These are phyloP conservation scores for Salvia hispanica DNA, from an alignment of 257 asterid genomes.

Conservation along the genomic window DNA sequence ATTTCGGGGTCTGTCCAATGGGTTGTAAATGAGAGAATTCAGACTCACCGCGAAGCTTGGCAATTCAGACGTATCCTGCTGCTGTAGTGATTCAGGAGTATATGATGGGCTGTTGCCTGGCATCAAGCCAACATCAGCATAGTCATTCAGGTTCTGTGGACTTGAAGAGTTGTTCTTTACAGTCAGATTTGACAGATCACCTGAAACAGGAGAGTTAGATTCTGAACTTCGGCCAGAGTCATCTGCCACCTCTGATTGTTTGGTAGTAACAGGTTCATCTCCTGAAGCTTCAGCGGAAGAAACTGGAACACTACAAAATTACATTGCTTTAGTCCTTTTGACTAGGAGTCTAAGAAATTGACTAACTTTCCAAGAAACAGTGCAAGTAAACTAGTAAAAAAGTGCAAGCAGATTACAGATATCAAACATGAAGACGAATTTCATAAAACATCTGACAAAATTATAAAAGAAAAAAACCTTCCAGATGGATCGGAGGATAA, in stretches of 20 bases:
- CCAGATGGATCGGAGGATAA: constrained; percentile 50
- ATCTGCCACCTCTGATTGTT: constrained; percentile 51
- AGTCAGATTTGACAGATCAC: constrained; percentile 45
- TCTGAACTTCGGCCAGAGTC: constrained; percentile 61
- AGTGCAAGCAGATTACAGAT: neutral
- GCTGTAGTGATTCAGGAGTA: constrained; percentile 61
- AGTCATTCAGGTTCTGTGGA: constrained; percentile 57
- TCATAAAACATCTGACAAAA: neutral
- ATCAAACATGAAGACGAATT: neutral
- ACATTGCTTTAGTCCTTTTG: constrained; percentile 33
- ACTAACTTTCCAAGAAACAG: neutral
- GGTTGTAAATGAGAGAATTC: constrained; percentile 6
- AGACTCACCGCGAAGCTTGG: constrained; percentile 74
- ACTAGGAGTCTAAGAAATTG: constrained; percentile 18
- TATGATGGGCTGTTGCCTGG: constrained; percentile 57
- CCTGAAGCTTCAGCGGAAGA: constrained; percentile 58
- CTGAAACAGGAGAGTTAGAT: constrained; percentile 70
- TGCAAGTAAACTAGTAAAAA: neutral
- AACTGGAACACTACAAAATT: constrained; percentile 52
- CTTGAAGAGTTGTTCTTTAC: constrained; percentile 56
- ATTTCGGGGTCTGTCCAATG: neutral
- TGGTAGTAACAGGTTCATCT: constrained; percentile 53
- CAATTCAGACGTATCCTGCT: constrained; percentile 64
- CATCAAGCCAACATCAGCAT: constrained; percentile 69
- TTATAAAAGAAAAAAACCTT: constrained; percentile 49